These are phyloP conservation scores for Oryza meridionalis DNA, from an alignment of 176 grass and related monocot genomes.

Conservation along the genomic window DNA sequence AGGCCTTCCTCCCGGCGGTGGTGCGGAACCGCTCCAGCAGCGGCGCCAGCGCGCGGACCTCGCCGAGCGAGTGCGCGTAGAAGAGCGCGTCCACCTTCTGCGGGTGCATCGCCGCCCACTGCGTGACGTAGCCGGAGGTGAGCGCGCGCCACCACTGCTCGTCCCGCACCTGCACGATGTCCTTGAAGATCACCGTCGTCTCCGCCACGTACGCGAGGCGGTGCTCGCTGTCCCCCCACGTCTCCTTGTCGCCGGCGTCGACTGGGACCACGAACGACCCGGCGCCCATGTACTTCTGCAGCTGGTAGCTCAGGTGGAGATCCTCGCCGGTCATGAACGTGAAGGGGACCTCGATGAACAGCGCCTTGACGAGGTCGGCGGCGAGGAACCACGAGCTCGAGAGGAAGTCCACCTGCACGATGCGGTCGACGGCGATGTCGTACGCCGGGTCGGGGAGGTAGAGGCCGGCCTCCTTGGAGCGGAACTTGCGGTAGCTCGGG, in stretches of 20 bases:
- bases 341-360: constrained; percentile 89
- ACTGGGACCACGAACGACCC: constrained; percentile 92
- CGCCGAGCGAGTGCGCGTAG: constrained; percentile 77
- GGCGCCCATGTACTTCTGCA: constrained; percentile 94
- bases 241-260: constrained; percentile 75
- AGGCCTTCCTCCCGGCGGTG: constrained; percentile 59
- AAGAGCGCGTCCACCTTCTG: constrained; percentile 94
- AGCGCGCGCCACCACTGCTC: constrained; percentile 98
- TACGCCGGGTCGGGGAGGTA: constrained; percentile 96
- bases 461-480: constrained; percentile 80
- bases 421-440: constrained; percentile 77
- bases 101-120: constrained; percentile 95
- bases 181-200: constrained; percentile 97
- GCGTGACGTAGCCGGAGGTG: constrained; percentile 86
- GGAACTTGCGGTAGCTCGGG: constrained; percentile 92
- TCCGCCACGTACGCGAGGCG: constrained; percentile 83
- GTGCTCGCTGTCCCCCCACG: constrained; percentile 98
- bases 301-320: constrained; percentile 93
- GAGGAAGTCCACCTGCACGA: constrained; percentile 93
- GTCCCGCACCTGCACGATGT: constrained; percentile 86
- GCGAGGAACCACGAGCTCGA: constrained; percentile 97
- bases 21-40: constrained; percentile 78
- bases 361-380: constrained; percentile 72
- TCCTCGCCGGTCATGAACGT: constrained; percentile 98
- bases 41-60: constrained; percentile 75